phyloP scores from a whole-genome alignment of 192 early-diverging fungal species.

The Coemansia sp. region DNA sequence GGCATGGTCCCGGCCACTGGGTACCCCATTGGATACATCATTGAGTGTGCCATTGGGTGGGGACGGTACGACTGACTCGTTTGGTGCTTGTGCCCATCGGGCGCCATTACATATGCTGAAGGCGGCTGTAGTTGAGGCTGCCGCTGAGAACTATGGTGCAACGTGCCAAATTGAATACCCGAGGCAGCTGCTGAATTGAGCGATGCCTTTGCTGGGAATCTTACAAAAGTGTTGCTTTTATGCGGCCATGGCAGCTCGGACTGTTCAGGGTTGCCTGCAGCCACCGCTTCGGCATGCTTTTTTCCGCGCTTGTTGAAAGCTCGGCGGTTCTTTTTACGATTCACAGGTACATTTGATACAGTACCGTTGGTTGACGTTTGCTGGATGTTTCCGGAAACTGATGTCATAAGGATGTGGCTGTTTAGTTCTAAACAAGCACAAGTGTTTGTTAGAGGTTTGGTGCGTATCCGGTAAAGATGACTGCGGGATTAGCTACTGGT shows the following conservation, averaged over 20 bases:
- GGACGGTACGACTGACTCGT: not conserved
- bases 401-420: not conserved
- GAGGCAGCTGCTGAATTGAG: not conserved
- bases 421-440: not conserved
- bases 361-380: not conserved
- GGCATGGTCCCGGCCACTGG: constrained; percentile 31
- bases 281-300: not conserved
- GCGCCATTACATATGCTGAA: too few relatives aligned
- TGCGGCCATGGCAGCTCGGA: not conserved
- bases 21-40: constrained; percentile 42
- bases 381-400: not conserved
- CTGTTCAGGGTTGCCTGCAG: not conserved
- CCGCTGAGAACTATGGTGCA: not conserved
- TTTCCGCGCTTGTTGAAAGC: not conserved
- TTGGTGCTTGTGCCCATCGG: not conserved
- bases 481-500: not conserved
- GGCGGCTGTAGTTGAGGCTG: not conserved
- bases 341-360: not conserved
- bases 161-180: not conserved
- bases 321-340: not conserved
- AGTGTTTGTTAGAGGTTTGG: not conserved
- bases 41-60: constrained; percentile 17
- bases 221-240: not conserved
- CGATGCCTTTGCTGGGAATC: not conserved
- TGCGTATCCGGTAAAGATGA: not conserved